phyloP scores from a whole-genome alignment of 805 yeast species.

The Debaryomyces hansenii region DNA sequence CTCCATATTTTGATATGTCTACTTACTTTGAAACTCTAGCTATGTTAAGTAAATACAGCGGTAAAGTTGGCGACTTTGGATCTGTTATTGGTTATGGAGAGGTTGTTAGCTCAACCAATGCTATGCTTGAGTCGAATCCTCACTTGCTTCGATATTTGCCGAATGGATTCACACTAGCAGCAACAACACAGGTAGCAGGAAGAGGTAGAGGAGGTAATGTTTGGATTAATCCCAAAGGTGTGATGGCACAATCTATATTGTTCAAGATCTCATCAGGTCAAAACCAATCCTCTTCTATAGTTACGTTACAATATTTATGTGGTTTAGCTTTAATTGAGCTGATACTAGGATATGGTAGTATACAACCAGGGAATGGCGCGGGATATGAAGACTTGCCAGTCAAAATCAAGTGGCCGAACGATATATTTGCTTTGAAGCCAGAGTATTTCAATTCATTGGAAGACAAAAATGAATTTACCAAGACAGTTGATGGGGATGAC shows the following conservation, averaged over 20 bases:
- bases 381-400: constrained; percentile 79
- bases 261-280: constrained; percentile 53
- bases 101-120: constrained; percentile 84
- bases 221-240: constrained; percentile 96
- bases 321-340: constrained; percentile 84
- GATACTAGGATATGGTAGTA: constrained; percentile 54
- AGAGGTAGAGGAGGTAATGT: constrained; percentile 93
- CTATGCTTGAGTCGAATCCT: constrained; percentile 73
- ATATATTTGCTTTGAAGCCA: constrained; percentile 74
- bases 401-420: constrained; percentile 95
- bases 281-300: constrained; percentile 54
- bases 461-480: constrained; percentile 32
- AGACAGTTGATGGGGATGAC: constrained; percentile 52
- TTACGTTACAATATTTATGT: constrained; percentile 82
- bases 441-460: constrained; percentile 39
- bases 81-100: constrained; percentile 73
- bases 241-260: constrained; percentile 76
- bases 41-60: constrained; percentile 15
- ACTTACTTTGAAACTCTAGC: constrained; percentile 51
- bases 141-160: constrained; percentile 60
- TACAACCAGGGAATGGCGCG: constrained; percentile 32
- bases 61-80: constrained; percentile 50
- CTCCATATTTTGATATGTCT: constrained; percentile 72
- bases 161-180: constrained; percentile 66
- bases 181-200: constrained; percentile 85